Conservation (phyloP, 2,329 filamentous ascomycete genomes). For the Ascosphaera apis region DNA sequence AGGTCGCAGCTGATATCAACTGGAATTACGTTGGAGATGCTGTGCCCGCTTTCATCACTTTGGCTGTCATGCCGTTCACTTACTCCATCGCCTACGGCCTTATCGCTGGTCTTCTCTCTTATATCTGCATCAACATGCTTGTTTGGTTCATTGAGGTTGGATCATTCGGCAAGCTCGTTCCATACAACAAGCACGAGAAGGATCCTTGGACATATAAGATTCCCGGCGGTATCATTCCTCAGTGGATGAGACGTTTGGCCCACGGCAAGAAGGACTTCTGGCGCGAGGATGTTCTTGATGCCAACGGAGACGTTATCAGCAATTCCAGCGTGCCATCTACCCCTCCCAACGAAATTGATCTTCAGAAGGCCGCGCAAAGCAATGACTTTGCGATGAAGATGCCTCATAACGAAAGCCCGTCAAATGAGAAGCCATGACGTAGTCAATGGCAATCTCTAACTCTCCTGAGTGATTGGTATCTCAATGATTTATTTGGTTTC, state of each 20-base stretch:
- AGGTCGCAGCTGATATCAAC: conserved; percentile 61
- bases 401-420: too few relatives aligned
- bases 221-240: conserved; percentile 49
- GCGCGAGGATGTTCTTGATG: conserved; percentile 20
- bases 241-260: conserved; percentile 44
- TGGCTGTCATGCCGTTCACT: conserved; percentile 71
- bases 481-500: too few relatives aligned
- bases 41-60: conserved; percentile 62
- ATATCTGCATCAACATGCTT: conserved; percentile 49
- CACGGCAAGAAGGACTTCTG: conserved; percentile 46
- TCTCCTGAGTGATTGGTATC: too few relatives aligned
- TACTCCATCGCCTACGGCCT: conserved; percentile 75
- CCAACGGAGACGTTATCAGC: background rate
- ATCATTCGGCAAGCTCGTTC: conserved; percentile 46
- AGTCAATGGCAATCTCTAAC: too few relatives aligned
- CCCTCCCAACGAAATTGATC: too few relatives aligned
- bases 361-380: too few relatives aligned
- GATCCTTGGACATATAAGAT: conserved; percentile 63
- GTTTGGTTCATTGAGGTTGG: conserved; percentile 46
- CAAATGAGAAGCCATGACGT: too few relatives aligned
- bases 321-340: too few relatives aligned
- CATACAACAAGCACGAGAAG: conserved; percentile 51
- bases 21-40: conserved; percentile 71
- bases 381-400: too few relatives aligned
- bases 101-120: conserved; percentile 56